phyloP scores from a whole-genome alignment of 2,329 filamentous ascomycete species.

The Trichoderma harzianum region DNA sequence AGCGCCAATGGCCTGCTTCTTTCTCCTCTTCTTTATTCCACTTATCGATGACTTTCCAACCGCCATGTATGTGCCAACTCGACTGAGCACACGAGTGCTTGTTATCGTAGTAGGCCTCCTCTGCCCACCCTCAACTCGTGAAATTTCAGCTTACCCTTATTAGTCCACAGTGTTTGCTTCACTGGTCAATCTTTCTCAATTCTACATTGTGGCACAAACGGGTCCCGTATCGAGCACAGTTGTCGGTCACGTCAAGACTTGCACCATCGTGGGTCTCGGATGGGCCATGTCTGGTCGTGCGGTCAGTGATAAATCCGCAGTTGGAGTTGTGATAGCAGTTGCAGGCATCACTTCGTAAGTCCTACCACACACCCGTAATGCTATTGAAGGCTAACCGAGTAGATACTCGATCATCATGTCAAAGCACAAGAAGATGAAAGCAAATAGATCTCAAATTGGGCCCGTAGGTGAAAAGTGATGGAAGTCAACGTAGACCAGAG shows the following conservation, averaged over 20 bases:
- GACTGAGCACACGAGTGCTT: background rate
- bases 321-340: conserved; percentile 55
- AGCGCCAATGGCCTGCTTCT: conserved; percentile 58
- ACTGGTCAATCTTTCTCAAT: conserved; percentile 62
- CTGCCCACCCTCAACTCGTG: background rate
- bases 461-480: background rate
- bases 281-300: conserved; percentile 57
- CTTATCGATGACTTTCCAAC: conserved; percentile 62
- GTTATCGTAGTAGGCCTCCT: conserved; percentile 42
- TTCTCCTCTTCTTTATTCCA: conserved; percentile 64
- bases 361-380: background rate
- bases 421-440: conserved; percentile 35
- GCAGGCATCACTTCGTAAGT: conserved; percentile 56
- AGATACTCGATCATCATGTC: conserved; percentile 50
- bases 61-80: background rate
- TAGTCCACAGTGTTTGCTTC: conserved; percentile 62
- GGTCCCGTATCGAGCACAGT: conserved; percentile 64
- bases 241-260: conserved; percentile 64
- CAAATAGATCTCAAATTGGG: background rate
- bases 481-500: background rate
- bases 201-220: conserved; percentile 60
- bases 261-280: conserved; percentile 60
- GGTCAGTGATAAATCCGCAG: conserved; percentile 52
- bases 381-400: conserved; percentile 2
- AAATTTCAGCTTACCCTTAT: background rate